A percentile compares a stretch with the other conserved stretches of the same genome.
phyloP scores from a whole-genome alignment of 164 flowering plant species.

The Vitis riparia region DNA sequence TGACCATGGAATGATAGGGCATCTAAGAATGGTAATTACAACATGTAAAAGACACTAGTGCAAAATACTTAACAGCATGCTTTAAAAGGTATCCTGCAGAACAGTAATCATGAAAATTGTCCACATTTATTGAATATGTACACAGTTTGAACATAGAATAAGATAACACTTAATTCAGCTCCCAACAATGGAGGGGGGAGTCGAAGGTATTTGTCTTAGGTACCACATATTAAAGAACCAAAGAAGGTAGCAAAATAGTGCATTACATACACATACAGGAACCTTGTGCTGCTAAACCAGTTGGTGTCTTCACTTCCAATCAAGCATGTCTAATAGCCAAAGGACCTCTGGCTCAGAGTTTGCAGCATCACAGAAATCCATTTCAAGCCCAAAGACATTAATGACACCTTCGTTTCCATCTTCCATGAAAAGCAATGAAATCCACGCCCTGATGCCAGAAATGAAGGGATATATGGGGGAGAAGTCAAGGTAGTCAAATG shows the following conservation, averaged over 20 bases:
- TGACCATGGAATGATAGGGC: too few species aligned
- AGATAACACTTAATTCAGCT: background rate
- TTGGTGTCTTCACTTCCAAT: slow-evolving; percentile 59
- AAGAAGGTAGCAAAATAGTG: background rate
- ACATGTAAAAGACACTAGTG: too few species aligned
- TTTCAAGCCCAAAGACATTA: slow-evolving; percentile 81
- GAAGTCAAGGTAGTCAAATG: slow-evolving; percentile 81
- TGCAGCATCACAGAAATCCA: slow-evolving; percentile 91
- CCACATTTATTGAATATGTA: too few species aligned
- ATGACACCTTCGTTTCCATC: slow-evolving; percentile 51
- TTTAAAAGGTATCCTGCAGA: too few species aligned
- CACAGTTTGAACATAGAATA: background rate
- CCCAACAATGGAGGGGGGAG: background rate
- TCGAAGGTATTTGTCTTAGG: background rate
- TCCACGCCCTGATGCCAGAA: slow-evolving; percentile 79
- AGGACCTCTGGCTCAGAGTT: slow-evolving; percentile 73
- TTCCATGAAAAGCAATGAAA: slow-evolving; percentile 79
- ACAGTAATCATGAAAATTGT: too few species aligned
- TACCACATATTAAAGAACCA: background rate
- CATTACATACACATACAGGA: too few species aligned
- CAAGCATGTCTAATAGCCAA: slow-evolving; percentile 91
- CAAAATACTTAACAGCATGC: too few species aligned
- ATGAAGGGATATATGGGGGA: slow-evolving; percentile 77
- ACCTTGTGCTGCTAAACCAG: too few species aligned
- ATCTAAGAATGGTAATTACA: too few species aligned